A percentile compares a stretch with the other conserved stretches of the same genome.
These are phyloP conservation scores for Populus euphratica DNA, from an alignment of 345 rosid species.

Conservation along the genomic window DNA sequence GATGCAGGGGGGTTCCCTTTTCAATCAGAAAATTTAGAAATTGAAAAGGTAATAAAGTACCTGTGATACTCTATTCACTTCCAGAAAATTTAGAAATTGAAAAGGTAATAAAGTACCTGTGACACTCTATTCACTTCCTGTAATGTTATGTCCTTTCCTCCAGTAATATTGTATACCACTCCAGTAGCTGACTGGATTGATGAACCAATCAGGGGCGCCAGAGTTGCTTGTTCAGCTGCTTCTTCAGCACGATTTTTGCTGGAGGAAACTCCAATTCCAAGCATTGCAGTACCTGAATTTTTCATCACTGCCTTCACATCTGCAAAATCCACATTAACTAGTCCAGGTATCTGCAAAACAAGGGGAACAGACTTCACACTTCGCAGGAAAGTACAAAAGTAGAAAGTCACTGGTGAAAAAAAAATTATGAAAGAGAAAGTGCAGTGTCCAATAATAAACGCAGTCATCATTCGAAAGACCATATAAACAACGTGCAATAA, in stretches of 20 bases:
- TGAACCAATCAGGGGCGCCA: constrained; percentile 95
- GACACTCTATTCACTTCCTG: constrained; percentile 97
- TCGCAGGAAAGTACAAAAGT: neutral
- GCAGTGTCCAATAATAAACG: neutral
- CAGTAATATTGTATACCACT: constrained; percentile 91
- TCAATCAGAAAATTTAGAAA: neutral
- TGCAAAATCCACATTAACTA: constrained; percentile 96
- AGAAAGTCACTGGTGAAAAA: neutral
- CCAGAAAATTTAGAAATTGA: constrained; percentile 17
- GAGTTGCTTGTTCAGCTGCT: constrained; percentile 97
- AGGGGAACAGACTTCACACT: neutral
- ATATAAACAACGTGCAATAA: too few species aligned
- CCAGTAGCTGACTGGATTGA: constrained; percentile 99
- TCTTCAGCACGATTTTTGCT: constrained; percentile 99
- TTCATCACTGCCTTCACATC: constrained; percentile 98
- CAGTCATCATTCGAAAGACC: neutral
- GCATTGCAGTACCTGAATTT: constrained; percentile 98
- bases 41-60: constrained; percentile 28
- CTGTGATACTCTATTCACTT: constrained; percentile 96
- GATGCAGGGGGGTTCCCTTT: neutral
- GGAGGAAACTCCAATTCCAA: constrained; percentile 96
- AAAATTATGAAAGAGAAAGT: neutral
- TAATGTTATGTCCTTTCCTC: constrained; percentile 93
- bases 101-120: constrained; percentile 46
- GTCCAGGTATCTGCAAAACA: constrained; percentile 78